These are phyloP conservation scores for Trichoderma aggressivum DNA, from an alignment of 2,329 filamentous ascomycete species.

Conservation along the genomic window DNA sequence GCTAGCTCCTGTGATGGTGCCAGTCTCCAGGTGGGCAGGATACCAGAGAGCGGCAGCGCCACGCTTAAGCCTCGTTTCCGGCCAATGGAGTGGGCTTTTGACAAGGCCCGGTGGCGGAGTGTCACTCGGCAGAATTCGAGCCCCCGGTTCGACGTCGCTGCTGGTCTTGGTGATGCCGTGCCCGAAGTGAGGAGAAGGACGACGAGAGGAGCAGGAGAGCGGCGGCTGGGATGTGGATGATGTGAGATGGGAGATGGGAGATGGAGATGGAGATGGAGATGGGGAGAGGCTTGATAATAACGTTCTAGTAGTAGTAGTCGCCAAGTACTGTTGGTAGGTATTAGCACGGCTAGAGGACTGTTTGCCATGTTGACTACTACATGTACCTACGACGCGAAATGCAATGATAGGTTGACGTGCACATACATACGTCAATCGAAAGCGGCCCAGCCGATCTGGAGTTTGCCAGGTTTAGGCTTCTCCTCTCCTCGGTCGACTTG, in stretches of 20 bases:
- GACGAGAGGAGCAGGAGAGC: neutral
- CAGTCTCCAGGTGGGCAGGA: neutral
- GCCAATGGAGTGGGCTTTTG: slow-evolving; percentile 5
- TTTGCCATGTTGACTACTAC: neutral
- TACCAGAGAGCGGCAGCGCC: slow-evolving; percentile 6
- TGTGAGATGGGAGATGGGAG: neutral
- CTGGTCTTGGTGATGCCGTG: neutral
- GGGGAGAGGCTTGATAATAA: neutral
- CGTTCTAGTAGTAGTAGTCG: neutral
- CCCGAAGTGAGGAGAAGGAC: neutral
- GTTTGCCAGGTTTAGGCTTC: neutral
- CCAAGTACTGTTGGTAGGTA: neutral
- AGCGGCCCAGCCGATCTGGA: slow-evolving; percentile 11
- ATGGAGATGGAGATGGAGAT: neutral
- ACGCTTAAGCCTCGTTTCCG: slow-evolving; percentile 5
- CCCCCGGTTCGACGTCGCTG: neutral
- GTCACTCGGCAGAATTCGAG: slow-evolving; percentile 18
- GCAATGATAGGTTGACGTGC: neutral
- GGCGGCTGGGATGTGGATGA: slow-evolving; percentile 4
- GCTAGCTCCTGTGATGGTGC: slow-evolving; percentile 10
- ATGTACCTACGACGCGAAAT: neutral
- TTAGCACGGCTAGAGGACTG: neutral
- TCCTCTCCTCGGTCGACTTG: neutral
- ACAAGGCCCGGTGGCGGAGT: slow-evolving; percentile 12
- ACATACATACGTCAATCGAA: slow-evolving; percentile 10